Conservation (phyloP, 768 basidiomycete genomes). For the Mycena sanguinolenta region DNA sequence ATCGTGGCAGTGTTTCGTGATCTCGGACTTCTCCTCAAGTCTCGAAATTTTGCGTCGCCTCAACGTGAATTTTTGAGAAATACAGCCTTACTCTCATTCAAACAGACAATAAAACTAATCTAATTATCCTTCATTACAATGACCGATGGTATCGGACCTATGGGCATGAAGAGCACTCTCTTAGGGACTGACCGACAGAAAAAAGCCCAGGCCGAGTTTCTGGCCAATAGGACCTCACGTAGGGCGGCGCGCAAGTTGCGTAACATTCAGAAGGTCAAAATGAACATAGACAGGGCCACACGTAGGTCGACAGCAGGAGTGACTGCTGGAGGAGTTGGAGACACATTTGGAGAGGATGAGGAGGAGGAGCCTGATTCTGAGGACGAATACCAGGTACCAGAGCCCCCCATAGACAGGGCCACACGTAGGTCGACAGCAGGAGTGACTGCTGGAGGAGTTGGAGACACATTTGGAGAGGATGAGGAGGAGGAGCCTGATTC, state of each 20-base stretch:
- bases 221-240: background rate
- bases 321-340: background rate
- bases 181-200: background rate
- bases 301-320: background rate
- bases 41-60: constrained; percentile 2
- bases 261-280: background rate
- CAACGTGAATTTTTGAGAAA: background rate
- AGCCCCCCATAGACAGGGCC: background rate
- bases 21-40: constrained; percentile 4
- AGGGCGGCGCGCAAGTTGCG: background rate
- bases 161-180: background rate
- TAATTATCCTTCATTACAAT: background rate
- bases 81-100: background rate
- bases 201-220: background rate
- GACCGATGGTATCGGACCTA: background rate
- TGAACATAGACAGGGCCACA: background rate
- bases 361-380: background rate
- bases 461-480: background rate
- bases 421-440: background rate
- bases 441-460: background rate
- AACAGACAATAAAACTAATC: background rate
- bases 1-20: background rate
- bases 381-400: background rate
- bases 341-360: background rate
- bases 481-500: background rate